Conservation (phyloP, 2,329 filamentous ascomycete genomes). For the Talaromyces sp. region DNA sequence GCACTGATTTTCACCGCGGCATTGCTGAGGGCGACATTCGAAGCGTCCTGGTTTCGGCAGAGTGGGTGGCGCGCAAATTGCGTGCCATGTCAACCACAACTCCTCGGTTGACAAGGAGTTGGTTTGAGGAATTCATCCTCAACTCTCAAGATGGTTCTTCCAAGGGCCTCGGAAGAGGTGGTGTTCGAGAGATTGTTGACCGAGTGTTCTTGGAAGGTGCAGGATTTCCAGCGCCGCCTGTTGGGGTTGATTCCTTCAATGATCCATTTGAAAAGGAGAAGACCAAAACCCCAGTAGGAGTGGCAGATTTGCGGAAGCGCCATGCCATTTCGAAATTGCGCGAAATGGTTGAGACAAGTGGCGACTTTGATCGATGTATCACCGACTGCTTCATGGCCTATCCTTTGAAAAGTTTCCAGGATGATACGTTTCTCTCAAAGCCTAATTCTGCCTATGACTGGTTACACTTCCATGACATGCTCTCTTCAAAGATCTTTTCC, state of each 20-base stretch:
- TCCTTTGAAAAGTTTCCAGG: conserved; percentile 82
- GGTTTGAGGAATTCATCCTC: conserved; percentile 57
- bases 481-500: conserved; percentile 73
- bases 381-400: conserved; percentile 79
- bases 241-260: conserved; percentile 32
- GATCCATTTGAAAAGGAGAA: conserved; percentile 26
- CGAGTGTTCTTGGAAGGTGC: conserved; percentile 62
- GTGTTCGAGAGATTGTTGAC: conserved; percentile 60
- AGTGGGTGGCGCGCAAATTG: conserved; percentile 61
- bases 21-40: conserved; percentile 54
- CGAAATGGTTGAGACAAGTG: conserved; percentile 59
- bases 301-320: conserved; percentile 56
- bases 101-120: conserved; percentile 49
- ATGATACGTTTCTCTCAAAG: conserved; percentile 86
- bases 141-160: conserved; percentile 49
- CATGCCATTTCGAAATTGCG: conserved; percentile 54
- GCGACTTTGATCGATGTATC: conserved; percentile 58
- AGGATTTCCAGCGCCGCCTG: conserved; percentile 49
- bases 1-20: conserved; percentile 37
- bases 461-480: conserved; percentile 85
- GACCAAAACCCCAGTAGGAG: conserved; percentile 42
- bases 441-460: conserved; percentile 86
- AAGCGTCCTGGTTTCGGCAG: conserved; percentile 59
- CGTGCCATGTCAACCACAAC: conserved; percentile 35
- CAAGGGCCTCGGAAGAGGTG: conserved; percentile 58